A percentile compares a stretch with the other conserved stretches of the same genome.
Evolutionary conservation across 441 rosid genomes (phyloP).

Genomic region (Eugenia klotzschiana): DNA sequence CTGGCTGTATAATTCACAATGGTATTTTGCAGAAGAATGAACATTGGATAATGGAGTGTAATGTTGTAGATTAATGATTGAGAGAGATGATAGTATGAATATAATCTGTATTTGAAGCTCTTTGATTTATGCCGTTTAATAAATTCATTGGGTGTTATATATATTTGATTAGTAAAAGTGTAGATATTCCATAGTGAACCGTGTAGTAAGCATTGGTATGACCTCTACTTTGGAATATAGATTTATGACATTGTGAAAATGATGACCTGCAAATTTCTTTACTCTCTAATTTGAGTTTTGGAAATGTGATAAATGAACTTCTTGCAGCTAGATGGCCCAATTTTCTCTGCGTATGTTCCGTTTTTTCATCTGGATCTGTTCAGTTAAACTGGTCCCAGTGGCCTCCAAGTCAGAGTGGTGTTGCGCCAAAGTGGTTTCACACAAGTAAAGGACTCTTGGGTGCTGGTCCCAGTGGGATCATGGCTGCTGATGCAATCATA

Average conservation of each 20-base stretch:
- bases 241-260: not conserved
- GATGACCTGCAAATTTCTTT: not conserved
- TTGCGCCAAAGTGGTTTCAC: conserved; percentile 74
- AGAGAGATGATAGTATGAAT: not conserved
- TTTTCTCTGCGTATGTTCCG: conserved; percentile 94
- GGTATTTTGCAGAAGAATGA: not conserved
- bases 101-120: not conserved
- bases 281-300: not conserved
- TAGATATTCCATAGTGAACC: not conserved
- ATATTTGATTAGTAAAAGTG: not conserved
- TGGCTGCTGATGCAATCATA: conserved; percentile 99
- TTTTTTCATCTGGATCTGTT: conserved; percentile 94
- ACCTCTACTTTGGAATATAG: not conserved
- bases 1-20: not conserved
- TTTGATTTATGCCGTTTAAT: not conserved
- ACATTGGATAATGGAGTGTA: not conserved
- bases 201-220: not conserved
- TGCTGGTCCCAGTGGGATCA: conserved; percentile 98
- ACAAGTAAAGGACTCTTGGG: conserved; percentile 97
- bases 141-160: not conserved
- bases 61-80: not conserved
- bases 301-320: not conserved
- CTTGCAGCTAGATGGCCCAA: conserved; percentile 98
- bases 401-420: conserved; percentile 72
- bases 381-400: conserved; percentile 98